A percentile compares a stretch with the other conserved stretches of the same genome.
Conservation (phyloP, 176 grass and related monocot species). For the Secale cereale region DNA sequence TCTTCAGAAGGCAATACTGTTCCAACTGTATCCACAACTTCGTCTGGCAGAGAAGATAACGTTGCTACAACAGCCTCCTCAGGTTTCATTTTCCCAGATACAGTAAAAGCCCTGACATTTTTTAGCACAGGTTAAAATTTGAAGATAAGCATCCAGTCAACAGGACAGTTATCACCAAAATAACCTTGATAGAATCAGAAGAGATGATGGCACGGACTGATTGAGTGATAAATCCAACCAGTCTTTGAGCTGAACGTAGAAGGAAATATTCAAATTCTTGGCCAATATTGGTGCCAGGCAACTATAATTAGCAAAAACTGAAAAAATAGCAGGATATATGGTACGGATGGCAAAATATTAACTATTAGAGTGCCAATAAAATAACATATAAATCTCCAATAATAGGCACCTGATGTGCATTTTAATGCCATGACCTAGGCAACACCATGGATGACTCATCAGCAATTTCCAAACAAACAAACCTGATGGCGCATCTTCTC, state of each 20-base stretch:
- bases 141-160: constrained; percentile 5
- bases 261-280: constrained; percentile 11
- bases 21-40: constrained; percentile 97
- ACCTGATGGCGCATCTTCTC: constrained; percentile 97
- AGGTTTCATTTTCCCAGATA: constrained; percentile 90
- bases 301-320: neutral
- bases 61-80: constrained; percentile 99
- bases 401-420: neutral
- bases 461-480: constrained; percentile 13
- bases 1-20: constrained; percentile 92
- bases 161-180: neutral
- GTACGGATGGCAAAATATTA: neutral
- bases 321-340: neutral
- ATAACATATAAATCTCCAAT: constrained; percentile 1
- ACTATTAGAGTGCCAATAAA: constrained; percentile 9
- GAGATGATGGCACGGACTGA: constrained; percentile 67
- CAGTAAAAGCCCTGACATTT: constrained; percentile 70
- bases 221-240: constrained; percentile 89
- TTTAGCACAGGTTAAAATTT: constrained; percentile 22
- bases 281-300: neutral
- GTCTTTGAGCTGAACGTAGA: constrained; percentile 53
- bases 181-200: constrained; percentile 84
- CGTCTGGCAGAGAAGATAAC: constrained; percentile 93
- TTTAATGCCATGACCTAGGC: constrained; percentile 13
- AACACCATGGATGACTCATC: neutral